Conservation (phyloP, 495 filamentous ascomycete species). For the Penicillium roqueforti region DNA sequence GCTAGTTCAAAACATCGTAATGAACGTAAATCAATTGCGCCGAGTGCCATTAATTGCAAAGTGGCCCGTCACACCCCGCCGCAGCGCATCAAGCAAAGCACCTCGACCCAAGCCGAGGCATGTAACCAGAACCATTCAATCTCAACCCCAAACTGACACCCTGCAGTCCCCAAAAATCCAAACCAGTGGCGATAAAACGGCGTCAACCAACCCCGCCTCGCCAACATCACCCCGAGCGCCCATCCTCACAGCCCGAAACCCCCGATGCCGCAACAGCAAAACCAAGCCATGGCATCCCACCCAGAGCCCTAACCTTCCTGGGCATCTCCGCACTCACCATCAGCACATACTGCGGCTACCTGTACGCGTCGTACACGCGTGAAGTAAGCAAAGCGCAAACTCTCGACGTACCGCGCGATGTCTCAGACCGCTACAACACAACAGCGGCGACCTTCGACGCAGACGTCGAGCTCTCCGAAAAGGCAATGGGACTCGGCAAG, state of each 20-base stretch:
- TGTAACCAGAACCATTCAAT: neutral
- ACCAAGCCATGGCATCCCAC: conserved; percentile 27
- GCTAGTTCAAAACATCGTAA: neutral
- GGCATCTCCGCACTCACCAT: conserved; percentile 45
- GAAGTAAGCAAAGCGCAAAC: conserved; percentile 36
- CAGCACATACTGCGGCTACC: conserved; percentile 49
- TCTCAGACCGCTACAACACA: conserved; percentile 53
- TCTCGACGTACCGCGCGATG: conserved; percentile 43
- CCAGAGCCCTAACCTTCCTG: conserved; percentile 35
- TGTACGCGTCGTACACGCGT: conserved; percentile 45
- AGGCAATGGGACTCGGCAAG: conserved; percentile 56
- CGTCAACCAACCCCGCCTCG: conserved; percentile 11
- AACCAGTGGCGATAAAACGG: conserved; percentile 3
- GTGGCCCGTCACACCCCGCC: conserved; percentile 4
- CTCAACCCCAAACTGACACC: neutral
- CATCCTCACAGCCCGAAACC: conserved; percentile 1
- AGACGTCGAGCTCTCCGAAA: conserved; percentile 62
- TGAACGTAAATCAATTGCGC: conserved; percentile 16
- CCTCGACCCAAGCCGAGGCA: conserved; percentile 16
- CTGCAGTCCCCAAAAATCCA: neutral
- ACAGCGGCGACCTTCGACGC: conserved; percentile 60
- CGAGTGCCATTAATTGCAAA: conserved; percentile 8
- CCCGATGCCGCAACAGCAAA: neutral
- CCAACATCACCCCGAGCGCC: conserved; percentile 10
- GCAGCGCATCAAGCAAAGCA: conserved; percentile 21